Percentiles rank a stretch among this genome's conserved stretches.
These are phyloP conservation scores for Uronychia setigera DNA, from an alignment of 73 alveolate genomes.

Conservation along the genomic window DNA sequence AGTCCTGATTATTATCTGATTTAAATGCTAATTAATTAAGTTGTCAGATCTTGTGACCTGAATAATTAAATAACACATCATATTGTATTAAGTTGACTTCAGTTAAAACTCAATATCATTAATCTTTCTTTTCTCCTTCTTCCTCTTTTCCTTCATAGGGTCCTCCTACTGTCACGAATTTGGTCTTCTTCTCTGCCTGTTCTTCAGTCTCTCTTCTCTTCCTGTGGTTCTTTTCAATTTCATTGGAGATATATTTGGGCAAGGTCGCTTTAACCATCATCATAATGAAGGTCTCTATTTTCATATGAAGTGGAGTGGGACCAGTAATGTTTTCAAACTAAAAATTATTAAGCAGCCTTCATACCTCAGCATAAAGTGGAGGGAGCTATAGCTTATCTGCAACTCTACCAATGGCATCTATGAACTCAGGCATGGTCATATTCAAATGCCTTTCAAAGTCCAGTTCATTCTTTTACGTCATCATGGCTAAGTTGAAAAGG, in stretches of 20 bases:
- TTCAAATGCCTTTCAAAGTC: slow-evolving; percentile 53
- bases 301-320: neutral
- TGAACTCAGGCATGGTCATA: slow-evolving; percentile 49
- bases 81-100: too few relatives aligned
- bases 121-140: too few relatives aligned
- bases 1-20: too few relatives aligned
- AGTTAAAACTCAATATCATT: too few relatives aligned
- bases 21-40: too few relatives aligned
- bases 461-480: slow-evolving; percentile 86
- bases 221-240: neutral
- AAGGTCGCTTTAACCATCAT: slow-evolving; percentile 2
- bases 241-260: neutral
- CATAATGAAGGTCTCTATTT: slow-evolving; percentile 11
- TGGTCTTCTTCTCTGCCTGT: slow-evolving; percentile 16
- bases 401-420: slow-evolving; percentile 57
- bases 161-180: slow-evolving; percentile 15
- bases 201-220: neutral
- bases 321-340: neutral
- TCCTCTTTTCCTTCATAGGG: too few relatives aligned
- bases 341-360: slow-evolving; percentile 40
- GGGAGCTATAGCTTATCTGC: slow-evolving; percentile 43
- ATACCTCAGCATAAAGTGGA: neutral
- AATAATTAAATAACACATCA: too few relatives aligned
- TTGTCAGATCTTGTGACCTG: too few relatives aligned
- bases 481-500: slow-evolving; percentile 78